A percentile compares a stretch with the other conserved stretches of the same genome.
Conservation (phyloP, 192 early-diverging fungal species). For the Entomortierella lignicola region DNA sequence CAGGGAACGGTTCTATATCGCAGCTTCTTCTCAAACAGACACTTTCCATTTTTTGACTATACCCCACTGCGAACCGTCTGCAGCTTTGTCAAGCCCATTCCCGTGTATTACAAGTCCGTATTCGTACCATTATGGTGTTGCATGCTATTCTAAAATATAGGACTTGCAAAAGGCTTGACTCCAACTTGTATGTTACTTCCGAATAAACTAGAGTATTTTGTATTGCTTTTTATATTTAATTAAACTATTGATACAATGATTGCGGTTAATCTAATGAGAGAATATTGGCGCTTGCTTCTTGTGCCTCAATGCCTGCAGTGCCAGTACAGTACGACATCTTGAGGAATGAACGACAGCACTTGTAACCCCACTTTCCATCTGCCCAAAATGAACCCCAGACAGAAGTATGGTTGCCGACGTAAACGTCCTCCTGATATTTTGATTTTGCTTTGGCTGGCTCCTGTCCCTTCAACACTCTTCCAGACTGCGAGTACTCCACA, state of each 20-base stretch:
- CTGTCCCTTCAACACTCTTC: slow-evolving; percentile 87
- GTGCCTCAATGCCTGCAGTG: slow-evolving; percentile 78
- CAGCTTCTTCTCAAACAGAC: too few species aligned
- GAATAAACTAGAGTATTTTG: too few species aligned
- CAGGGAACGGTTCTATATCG: too few species aligned
- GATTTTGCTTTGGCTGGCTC: slow-evolving; percentile 82
- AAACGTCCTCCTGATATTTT: slow-evolving; percentile 93
- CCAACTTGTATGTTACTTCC: background rate
- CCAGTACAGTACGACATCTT: slow-evolving; percentile 93
- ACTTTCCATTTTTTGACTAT: background rate
- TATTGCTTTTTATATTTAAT: too few species aligned
- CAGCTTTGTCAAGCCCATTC: slow-evolving; percentile 18
- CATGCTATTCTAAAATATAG: background rate
- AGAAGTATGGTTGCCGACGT: slow-evolving; percentile 82
- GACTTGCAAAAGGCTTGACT: slow-evolving; percentile 8
- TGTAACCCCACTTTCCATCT: slow-evolving; percentile 96
- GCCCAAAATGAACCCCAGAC: slow-evolving; percentile 98
- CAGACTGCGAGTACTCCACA: slow-evolving; percentile 96
- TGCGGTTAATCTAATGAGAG: slow-evolving; percentile 3
- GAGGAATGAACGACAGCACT: slow-evolving; percentile 87
- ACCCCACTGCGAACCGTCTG: slow-evolving; percentile 8
- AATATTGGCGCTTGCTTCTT: slow-evolving; percentile 26
- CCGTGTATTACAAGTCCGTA: background rate
- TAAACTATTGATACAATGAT: background rate
- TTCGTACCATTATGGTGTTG: background rate